phyloP scores from a whole-genome alignment of 139 green algal species.

The Picochlorum sp. region DNA sequence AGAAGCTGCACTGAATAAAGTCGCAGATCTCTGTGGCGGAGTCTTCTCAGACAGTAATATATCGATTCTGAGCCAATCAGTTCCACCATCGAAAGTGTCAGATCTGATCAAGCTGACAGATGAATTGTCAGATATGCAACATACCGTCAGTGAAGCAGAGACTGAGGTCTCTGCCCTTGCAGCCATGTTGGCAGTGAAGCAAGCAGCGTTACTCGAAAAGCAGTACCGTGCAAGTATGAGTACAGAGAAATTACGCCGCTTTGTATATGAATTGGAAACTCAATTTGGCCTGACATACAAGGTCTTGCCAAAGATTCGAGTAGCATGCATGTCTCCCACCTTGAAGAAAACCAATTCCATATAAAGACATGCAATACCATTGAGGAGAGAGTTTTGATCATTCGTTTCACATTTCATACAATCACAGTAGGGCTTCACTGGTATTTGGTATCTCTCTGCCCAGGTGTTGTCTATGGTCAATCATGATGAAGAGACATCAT shows the following conservation, averaged over 20 bases:
- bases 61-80: constrained; percentile 1
- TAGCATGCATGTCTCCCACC: not conserved
- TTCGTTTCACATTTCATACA: not conserved
- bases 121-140: constrained; percentile 17
- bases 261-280: constrained; percentile 34
- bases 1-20: constrained; percentile 3
- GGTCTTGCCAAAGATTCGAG: constrained; percentile 3
- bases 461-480: too few relatives aligned
- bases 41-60: constrained; percentile 12
- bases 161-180: constrained; percentile 44
- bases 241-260: constrained; percentile 32
- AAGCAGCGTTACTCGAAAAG: constrained; percentile 32
- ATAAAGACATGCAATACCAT: not conserved
- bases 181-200: constrained; percentile 40
- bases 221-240: constrained; percentile 19
- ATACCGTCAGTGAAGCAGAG: constrained; percentile 29
- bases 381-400: not conserved
- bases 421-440: too few relatives aligned
- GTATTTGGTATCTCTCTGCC: too few relatives aligned
- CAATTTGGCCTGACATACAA: constrained; percentile 26
- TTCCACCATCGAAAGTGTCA: constrained; percentile 25
- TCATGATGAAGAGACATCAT: too few relatives aligned
- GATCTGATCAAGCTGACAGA: constrained; percentile 27
- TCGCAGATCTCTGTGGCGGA: not conserved
- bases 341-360: constrained; percentile 1